A percentile compares a stretch with the other conserved stretches of the same genome.
Evolutionary conservation across 1,284 basidiomycete species (phyloP).

Genomic region (Meira miltonrushii): DNA sequence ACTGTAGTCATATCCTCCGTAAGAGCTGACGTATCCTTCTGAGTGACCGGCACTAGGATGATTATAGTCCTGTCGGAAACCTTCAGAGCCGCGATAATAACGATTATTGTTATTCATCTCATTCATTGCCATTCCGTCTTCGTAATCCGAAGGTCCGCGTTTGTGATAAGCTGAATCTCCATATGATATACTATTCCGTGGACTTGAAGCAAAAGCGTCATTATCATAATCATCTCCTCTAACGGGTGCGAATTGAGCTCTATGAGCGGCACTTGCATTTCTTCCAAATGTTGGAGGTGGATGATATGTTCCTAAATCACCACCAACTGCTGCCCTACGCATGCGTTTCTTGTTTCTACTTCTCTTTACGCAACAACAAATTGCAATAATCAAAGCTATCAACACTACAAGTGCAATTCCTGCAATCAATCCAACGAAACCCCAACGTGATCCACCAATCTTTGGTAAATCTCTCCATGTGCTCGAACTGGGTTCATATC

Average conservation of each 20-base stretch:
- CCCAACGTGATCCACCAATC: background rate
- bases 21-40: too few relatives aligned
- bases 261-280: background rate
- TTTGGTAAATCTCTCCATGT: background rate
- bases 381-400: background rate
- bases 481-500: too few relatives aligned
- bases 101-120: constrained; percentile 1
- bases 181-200: constrained; percentile 1
- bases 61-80: background rate
- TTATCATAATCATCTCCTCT: background rate
- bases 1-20: background rate
- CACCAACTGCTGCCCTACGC: background rate
- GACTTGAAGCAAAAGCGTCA: constrained; percentile 6
- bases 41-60: too few relatives aligned
- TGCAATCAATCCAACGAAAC: background rate
- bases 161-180: background rate
- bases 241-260: background rate
- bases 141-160: background rate
- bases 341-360: background rate
- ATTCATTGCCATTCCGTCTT: constrained; percentile 1
- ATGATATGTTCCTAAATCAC: background rate
- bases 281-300: background rate
- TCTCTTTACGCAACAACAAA: constrained; percentile 1
- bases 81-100: constrained; percentile 2
- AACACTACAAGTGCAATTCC: background rate